Conservation (phyloP, 202 grass and related monocot species). For the Dendrocalamus latiflorus region DNA sequence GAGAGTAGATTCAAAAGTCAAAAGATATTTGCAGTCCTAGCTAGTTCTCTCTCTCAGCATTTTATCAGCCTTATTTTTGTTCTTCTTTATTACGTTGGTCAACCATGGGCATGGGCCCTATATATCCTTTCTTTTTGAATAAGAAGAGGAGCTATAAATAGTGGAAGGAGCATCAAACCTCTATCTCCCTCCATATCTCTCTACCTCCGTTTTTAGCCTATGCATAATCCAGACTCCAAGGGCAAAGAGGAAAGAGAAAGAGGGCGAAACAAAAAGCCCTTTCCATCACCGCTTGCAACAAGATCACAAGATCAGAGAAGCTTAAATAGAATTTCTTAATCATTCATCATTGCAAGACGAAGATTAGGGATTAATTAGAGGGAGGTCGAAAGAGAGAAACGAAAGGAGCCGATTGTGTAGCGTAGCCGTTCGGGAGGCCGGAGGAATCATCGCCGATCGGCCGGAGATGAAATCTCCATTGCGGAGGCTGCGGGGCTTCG, state of each 20-base stretch:
- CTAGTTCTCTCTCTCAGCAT: background rate
- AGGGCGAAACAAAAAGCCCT: background rate
- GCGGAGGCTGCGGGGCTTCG: slow-evolving; percentile 60
- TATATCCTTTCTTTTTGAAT: background rate
- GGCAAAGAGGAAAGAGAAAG: background rate
- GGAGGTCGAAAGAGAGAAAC: background rate
- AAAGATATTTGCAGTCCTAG: background rate
- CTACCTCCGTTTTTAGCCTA: slow-evolving; percentile 1
- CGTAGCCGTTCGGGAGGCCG: background rate
- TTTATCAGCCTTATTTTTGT: background rate
- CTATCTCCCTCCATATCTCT: background rate
- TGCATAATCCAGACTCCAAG: background rate
- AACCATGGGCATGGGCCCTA: background rate
- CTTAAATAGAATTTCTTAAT: background rate
- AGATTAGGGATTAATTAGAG: background rate
- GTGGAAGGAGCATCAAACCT: background rate
- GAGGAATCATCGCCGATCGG: too few relatives aligned
- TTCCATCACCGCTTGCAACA: background rate
- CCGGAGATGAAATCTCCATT: slow-evolving; percentile 77
- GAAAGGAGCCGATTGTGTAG: background rate
- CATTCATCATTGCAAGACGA: background rate
- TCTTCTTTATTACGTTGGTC: slow-evolving; percentile 10
- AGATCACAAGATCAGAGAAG: background rate
- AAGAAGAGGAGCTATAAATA: background rate
- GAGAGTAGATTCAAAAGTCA: too few relatives aligned